Percentiles rank a stretch among this genome's conserved stretches.
phyloP scores from a whole-genome alignment of 2,329 filamentous ascomycete genomes.

The Xylaria sp. region DNA sequence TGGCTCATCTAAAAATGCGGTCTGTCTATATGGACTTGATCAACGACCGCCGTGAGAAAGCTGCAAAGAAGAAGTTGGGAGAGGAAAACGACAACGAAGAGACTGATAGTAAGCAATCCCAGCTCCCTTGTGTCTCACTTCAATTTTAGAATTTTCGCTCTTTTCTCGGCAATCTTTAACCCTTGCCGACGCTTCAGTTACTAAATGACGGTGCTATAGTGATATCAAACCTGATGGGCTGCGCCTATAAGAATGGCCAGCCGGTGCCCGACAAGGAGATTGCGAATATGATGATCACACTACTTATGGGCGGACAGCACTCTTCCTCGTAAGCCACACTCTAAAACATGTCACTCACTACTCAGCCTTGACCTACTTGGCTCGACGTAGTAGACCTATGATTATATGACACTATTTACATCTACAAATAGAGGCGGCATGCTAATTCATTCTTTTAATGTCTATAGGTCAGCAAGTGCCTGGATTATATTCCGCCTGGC shows the following conservation, averaged over 20 bases:
- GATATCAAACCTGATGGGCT: conserved; percentile 80
- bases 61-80: conserved; percentile 42
- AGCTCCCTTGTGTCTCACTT: too few relatives aligned
- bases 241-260: conserved; percentile 75
- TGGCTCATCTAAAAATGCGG: conserved; percentile 72
- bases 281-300: conserved; percentile 84
- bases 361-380: too few relatives aligned
- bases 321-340: conserved; percentile 66
- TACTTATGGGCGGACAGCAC: conserved; percentile 85
- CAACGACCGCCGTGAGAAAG: conserved; percentile 58
- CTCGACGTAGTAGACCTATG: too few relatives aligned
- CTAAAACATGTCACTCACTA: too few relatives aligned
- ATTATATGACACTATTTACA: too few relatives aligned
- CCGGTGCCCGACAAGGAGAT: conserved; percentile 75
- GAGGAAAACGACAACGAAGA: conserved; percentile 49
- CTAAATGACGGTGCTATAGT: too few relatives aligned
- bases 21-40: conserved; percentile 75
- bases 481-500: conserved; percentile 81
- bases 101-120: conserved; percentile 55
- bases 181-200: too few relatives aligned
- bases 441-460: neutral
- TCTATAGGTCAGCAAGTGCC: conserved; percentile 64
- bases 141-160: neutral
- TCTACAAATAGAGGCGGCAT: neutral
- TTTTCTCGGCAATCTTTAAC: neutral